Conservation (phyloP, 768 basidiomycete species). For the Lentinula edodes region DNA sequence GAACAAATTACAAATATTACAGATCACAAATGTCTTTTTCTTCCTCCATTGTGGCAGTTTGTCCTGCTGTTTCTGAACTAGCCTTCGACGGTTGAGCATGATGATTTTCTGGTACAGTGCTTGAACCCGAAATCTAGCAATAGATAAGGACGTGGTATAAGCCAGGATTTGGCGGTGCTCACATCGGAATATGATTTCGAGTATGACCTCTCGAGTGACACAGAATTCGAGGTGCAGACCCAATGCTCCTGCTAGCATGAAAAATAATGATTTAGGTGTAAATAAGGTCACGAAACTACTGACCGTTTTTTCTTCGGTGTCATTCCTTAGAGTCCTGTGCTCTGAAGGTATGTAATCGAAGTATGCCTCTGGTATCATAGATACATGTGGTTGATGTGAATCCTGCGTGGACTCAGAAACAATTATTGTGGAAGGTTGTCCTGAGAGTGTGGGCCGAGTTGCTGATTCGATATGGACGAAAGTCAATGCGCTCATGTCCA, state of each 20-base stretch:
- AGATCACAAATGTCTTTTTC: conserved; percentile 1
- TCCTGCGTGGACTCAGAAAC: neutral
- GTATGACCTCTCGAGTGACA: neutral
- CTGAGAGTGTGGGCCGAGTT: neutral
- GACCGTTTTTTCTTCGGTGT: neutral
- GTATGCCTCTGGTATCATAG: neutral
- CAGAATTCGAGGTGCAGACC: neutral
- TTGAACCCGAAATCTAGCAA: neutral
- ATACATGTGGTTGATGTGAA: neutral
- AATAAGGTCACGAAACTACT: neutral
- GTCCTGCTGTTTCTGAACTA: neutral
- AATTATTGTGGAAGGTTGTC: neutral
- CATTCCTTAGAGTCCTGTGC: neutral
- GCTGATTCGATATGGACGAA: neutral
- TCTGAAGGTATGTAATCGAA: conserved; percentile 5
- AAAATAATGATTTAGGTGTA: neutral
- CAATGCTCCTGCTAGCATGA: neutral
- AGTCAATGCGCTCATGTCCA: conserved; percentile 7
- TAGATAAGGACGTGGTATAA: too few species aligned
- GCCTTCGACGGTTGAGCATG: neutral
- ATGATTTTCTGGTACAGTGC: neutral
- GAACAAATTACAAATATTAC: neutral
- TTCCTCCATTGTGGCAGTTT: neutral
- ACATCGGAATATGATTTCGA: neutral
- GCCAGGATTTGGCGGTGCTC: neutral